phyloP scores from a whole-genome alignment of 306 rosid species.

The Fagus crenata region DNA sequence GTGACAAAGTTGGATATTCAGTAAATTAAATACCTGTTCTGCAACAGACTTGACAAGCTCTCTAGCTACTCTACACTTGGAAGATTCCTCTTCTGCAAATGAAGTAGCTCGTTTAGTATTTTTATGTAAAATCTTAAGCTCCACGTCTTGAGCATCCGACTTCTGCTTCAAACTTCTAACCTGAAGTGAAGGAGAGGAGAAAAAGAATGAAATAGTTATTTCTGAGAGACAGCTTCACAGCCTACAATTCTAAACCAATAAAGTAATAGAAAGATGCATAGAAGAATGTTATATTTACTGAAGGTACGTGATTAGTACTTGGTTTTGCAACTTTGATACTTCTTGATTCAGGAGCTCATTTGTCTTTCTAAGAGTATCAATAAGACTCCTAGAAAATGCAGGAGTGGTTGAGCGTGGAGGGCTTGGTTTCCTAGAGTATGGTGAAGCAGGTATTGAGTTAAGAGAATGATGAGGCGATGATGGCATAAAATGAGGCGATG shows the following conservation, averaged over 20 bases:
- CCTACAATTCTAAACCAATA: constrained; percentile 12
- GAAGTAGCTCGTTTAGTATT: constrained; percentile 43
- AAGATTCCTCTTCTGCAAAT: constrained; percentile 57
- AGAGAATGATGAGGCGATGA: constrained; percentile 38
- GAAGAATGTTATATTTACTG: constrained; percentile 10
- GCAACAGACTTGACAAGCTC: constrained; percentile 56
- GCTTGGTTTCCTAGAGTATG: constrained; percentile 73
- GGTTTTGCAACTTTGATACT: constrained; percentile 61
- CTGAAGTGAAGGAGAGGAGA: constrained; percentile 44
- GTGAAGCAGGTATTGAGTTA: constrained; percentile 57
- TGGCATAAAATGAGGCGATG: constrained; percentile 20
- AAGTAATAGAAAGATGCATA: constrained; percentile 13
- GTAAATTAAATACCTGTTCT: constrained; percentile 59
- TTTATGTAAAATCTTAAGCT: constrained; percentile 57
- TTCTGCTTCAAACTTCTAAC: constrained; percentile 58
- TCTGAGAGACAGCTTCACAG: not conserved
- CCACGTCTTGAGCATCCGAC: constrained; percentile 55
- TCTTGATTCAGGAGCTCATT: constrained; percentile 68
- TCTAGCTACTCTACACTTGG: constrained; percentile 50
- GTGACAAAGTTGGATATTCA: constrained; percentile 4
- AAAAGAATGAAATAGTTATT: constrained; percentile 19
- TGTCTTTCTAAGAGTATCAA: constrained; percentile 73
- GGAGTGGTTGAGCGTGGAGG: constrained; percentile 72
- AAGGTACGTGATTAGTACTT: constrained; percentile 46
- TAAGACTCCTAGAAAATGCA: constrained; percentile 74